Base-by-base conservation (phyloP, 495 filamentous ascomycete genomes). In the Penicillium taxi region DNA sequence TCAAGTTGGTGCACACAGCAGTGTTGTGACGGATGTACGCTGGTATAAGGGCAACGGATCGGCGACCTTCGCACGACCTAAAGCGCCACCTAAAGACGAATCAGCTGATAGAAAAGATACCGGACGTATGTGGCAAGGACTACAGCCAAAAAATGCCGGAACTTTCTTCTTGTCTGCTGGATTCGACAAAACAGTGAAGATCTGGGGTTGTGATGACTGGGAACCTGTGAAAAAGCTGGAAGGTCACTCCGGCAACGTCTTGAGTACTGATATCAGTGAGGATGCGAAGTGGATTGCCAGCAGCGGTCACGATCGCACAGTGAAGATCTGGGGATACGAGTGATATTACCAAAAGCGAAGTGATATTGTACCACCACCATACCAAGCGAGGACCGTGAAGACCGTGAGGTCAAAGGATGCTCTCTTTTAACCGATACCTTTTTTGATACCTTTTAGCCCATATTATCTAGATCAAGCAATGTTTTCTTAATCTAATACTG, bases 131-230 rank as follows among this genome's bases (percentile, higher is more conserved):
- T 36, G 52, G 16, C 36, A 46, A 35, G 24, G 55, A 5, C 45
- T 52, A 24, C 55, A 62, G 31, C 76, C 81, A n/a, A 74, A 67
- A 49, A 81, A 77, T 39, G 67, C 86, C 4, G 84, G 89, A 29
- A 94, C 91, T 3, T 95, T 96, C 61, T 81, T 96, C 42, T 82
- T 95, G 5, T 83, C 77, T 7, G 78, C 81, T 42, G 91, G 91
- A 2, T 96, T 99, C 49, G 93, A 99, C 59, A 86, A 88, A 59
- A 89, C 87, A 45, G 84, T 96, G 59, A 94, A 96, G 51, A 70
- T 96, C 30, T 96, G 90, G 60, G 94, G 87, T 13, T 87, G 86
- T 1, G 91, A 96, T 55, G 91, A 96, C 58, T 96, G 93, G 91
- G 80, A 83, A 2, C 69, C 91, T 27, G 78, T 86, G 36, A 93